Evolutionary conservation across 371 early-diverging fungal species (phyloP), one percentile per base, ranked within the genome.

Genomic region (Rhizopus microsporus): DNA sequence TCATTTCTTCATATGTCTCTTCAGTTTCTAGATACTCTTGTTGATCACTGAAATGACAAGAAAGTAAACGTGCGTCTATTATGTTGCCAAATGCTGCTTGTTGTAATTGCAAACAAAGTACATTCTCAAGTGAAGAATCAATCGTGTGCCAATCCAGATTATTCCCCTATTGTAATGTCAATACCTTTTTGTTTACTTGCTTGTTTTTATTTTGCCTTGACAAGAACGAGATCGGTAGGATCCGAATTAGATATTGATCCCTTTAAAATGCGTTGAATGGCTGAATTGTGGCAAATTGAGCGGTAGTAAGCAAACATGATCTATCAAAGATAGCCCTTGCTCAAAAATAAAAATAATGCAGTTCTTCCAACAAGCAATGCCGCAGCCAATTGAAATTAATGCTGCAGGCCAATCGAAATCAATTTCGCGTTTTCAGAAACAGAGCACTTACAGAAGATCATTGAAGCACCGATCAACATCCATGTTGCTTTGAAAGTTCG

Each of bases 61-160:
- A 15, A 23, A 68, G 47, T 7, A 64, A 15, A n/a, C 52, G 56
- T 0, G 75, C 65, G 51, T 71, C 74, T 9, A 50, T 49, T 6
- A 77, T 55, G 12, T 56, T 74, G 2, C 77, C 77, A 50, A 69
- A 68, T 4, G 65, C 56, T 1, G 67, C 56, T 31, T 77, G 77
- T 30, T 74, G 63, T 46, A 74, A 62, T 30, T 60, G 54, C 0
- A 51, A 31, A 30, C 33, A 51, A 1, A 73, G 51, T 48, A 59
- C 5, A 8, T 51, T 34, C 2, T 55, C 35, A 15, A 54, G 33
- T 10, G 59, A 30, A 34, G 6, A 13, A 16, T 45, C 42, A 4
- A 69, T 32, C 3, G 60, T 56, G 31, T 59, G 17, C 47, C 71
- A 59, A 57, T 70, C 65, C 13, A 74, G 34, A 2, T 66, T 58